phyloP scores from a whole-genome alignment of 441 rosid genomes.

The Euphorbia schlechtendalii region DNA sequence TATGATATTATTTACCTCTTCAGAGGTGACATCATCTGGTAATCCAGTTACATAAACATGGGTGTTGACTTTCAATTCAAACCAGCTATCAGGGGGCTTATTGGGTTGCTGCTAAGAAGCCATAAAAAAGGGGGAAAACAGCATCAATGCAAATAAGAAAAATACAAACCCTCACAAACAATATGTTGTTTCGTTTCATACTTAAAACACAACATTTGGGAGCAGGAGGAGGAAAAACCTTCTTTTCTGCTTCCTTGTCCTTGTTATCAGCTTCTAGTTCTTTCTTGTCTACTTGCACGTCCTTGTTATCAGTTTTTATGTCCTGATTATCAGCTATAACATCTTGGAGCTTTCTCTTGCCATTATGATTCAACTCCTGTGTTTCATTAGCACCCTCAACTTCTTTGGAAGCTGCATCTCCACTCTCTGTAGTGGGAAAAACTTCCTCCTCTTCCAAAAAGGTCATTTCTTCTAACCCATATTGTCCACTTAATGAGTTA shows the following conservation, averaged over 20 bases:
- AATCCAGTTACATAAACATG: constrained; percentile 89
- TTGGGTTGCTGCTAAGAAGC: constrained; percentile 63
- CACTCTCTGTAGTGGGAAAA: constrained; percentile 34
- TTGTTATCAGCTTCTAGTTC: constrained; percentile 13
- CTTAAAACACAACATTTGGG: not conserved
- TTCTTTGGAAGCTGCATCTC: constrained; percentile 40
- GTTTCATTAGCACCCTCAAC: constrained; percentile 32
- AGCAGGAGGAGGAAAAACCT: constrained; percentile 30
- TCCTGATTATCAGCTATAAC: constrained; percentile 14
- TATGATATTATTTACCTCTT: constrained; percentile 77
- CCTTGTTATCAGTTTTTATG: constrained; percentile 6
- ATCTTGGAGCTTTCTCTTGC: constrained; percentile 63
- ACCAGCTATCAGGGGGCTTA: constrained; percentile 93
- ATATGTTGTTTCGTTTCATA: not conserved
- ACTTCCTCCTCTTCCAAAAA: constrained; percentile 73
- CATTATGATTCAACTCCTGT: constrained; percentile 32
- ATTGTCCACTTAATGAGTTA: constrained; percentile 30
- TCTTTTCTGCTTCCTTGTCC: constrained; percentile 32
- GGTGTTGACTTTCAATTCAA: constrained; percentile 91
- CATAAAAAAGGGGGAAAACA: not conserved
- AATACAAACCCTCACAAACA: not conserved
- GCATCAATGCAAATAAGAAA: not conserved
- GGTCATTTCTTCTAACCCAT: constrained; percentile 78
- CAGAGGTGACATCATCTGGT: constrained; percentile 78
- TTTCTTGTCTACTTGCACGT: constrained; percentile 13